phyloP scores from a whole-genome alignment of 2,329 filamentous ascomycete genomes.

The Graphilbum ipis-grandicollis region DNA sequence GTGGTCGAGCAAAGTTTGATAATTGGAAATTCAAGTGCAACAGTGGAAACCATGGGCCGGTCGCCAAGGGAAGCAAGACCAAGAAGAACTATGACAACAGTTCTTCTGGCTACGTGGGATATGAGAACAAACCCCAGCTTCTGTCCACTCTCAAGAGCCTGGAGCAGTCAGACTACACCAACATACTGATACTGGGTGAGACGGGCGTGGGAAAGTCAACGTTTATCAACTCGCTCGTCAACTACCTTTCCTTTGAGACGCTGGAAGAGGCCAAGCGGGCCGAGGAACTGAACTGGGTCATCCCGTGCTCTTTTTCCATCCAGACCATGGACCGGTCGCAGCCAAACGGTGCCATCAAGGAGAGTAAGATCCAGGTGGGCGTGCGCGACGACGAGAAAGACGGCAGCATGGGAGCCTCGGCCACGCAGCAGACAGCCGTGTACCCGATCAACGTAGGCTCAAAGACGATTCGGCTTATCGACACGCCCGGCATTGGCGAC shows the following conservation, averaged over 20 bases:
- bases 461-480: constrained; percentile 19
- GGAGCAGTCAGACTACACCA: constrained; percentile 15
- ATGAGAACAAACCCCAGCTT: neutral
- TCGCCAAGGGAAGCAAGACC: no score
- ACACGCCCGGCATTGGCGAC: constrained; percentile 25
- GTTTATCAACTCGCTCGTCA: constrained; percentile 29
- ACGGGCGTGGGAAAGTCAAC: constrained; percentile 31
- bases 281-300: constrained; percentile 16
- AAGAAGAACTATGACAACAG: neutral
- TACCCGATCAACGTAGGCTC: constrained; percentile 15
- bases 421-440: constrained; percentile 18
- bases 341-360: constrained; percentile 11
- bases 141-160: constrained; percentile 6
- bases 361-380: constrained; percentile 15
- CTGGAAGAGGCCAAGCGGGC: constrained; percentile 20
- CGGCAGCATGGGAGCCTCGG: constrained; percentile 16
- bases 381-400: constrained; percentile 15
- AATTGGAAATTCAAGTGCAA: constrained; percentile 17
- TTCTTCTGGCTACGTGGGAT: neutral
- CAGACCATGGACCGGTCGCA: constrained; percentile 14
- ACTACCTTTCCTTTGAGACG: constrained; percentile 21
- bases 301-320: constrained; percentile 21
- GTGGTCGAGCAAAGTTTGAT: constrained; percentile 13
- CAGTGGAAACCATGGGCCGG: constrained; percentile 11
- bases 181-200: constrained; percentile 28